Base-by-base conservation (phyloP, 108 stramenopile genomes). In the Skeletonema potamos region DNA sequence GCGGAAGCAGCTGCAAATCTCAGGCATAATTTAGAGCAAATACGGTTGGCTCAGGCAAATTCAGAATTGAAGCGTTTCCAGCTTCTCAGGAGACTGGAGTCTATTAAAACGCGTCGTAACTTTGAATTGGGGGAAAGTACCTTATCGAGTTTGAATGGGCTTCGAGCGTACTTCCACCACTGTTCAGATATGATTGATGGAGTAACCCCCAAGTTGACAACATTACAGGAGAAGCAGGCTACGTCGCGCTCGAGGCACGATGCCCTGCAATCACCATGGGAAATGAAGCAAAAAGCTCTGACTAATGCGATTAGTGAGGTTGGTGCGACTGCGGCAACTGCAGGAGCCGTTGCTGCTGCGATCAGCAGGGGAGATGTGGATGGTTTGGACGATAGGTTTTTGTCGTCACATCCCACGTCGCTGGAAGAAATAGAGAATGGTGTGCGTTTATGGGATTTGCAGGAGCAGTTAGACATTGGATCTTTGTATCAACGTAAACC, bases 31-130 rank as follows among this genome's bases (percentile, higher is more conserved):
- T 68, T 92, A 58, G 88, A 92, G 73, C 86, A 92, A 66, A 88
- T 92, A 39, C 83, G 91, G 61, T 68, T 91, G 64, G 84, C 85
- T 13, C 90, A 92, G 64, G 89, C 89, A 26, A 90, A 86, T 60
- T 86, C 93, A 4, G 93, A 94, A 68, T 66, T 94, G 64, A 94
- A 90, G 56, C 83, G 93, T 28, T 94, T 94, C 68, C 93, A 91
- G 59, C 73, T 94, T 12, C 66, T 91, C 66, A 84, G 89, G 58
- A 79, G 89, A 54, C 74, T 94, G 39, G 87, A 90, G 32, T 84
- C 85, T 9, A 81, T 89, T 69, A 94, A 94, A 80, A 89, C 89
- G 43, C 82, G 94, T 5, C 76, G 90, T n/a, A 92, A 91, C 66
- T 92, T 95, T 80, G 94, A 91, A 81, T 68, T 95, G 48, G 89